These are phyloP conservation scores for Fusarium virguliforme DNA, from an alignment of 2,329 filamentous ascomycete species.

Conservation along the genomic window DNA sequence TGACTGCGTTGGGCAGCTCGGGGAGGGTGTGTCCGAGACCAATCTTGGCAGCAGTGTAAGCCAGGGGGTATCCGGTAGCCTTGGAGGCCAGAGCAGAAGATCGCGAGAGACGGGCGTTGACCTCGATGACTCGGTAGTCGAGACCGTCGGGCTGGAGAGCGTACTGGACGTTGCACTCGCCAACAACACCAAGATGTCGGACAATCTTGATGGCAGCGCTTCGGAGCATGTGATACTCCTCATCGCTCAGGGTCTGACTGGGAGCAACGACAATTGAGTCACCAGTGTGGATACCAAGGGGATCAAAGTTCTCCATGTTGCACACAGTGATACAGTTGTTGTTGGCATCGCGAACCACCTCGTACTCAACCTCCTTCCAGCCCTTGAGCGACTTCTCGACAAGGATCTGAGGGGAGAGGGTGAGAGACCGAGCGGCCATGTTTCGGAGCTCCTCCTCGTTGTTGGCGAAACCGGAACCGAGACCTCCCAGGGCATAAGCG, in stretches of 20 bases:
- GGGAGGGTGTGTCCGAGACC: slow-evolving; percentile 95
- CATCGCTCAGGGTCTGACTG: slow-evolving; percentile 95
- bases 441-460: slow-evolving; percentile 95
- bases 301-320: slow-evolving; percentile 89
- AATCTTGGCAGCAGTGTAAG: slow-evolving; percentile 98
- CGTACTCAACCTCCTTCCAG: slow-evolving; percentile 99
- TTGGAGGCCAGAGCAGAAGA: slow-evolving; percentile 98
- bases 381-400: slow-evolving; percentile 99
- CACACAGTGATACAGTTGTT: slow-evolving; percentile 99
- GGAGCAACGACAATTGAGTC: slow-evolving; percentile 99
- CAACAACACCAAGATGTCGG: slow-evolving; percentile 94
- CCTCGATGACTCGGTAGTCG: slow-evolving; percentile 98
- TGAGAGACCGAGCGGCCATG: slow-evolving; percentile 92
- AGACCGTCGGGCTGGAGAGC: slow-evolving; percentile 95
- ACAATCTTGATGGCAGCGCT: slow-evolving; percentile 98
- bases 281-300: slow-evolving; percentile 96
- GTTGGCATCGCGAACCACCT: slow-evolving; percentile 95
- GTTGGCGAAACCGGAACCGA: slow-evolving; percentile 96
- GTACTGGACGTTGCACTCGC: slow-evolving; percentile 99
- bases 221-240: slow-evolving; percentile 99
- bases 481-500: slow-evolving; percentile 94
- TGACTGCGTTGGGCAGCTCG: slow-evolving; percentile 97
- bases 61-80: slow-evolving; percentile 96
- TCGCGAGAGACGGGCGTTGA: slow-evolving; percentile 97
- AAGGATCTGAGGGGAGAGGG: slow-evolving; percentile 94